Base-by-base conservation (phyloP, 2,329 filamentous ascomycete species). In the Xylaria sp. region DNA sequence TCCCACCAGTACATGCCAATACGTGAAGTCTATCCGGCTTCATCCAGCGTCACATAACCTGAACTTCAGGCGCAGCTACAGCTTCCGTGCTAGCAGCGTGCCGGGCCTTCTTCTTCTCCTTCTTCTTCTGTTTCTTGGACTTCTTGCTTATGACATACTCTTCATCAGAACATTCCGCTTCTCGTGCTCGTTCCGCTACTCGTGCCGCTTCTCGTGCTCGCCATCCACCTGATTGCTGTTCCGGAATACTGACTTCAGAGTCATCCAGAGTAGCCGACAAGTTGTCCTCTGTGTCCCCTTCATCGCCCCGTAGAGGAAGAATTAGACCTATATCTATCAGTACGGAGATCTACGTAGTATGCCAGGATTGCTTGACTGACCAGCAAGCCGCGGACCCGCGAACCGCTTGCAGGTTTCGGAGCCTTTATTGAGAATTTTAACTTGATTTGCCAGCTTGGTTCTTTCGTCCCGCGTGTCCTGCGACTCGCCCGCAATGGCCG, bases 351-450 rank as follows among this genome's bases (percentile, higher is more conserved):
- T 41, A 9, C 3, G 12, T 28, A 44, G 18, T 15, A 1, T 4
- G 28, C 20, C 5, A 28, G 28, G 31, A 52, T 4, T 20, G 31
- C 28, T 57, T 50, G 12, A 65, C 57, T 62, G 2, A 62, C 51
- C 56, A 44, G 18, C 57, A 39, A 69, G 61, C 18, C 66, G 62
- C 18, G 20, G n/a, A 18, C 37, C 57, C 12, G 63, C 57, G 25
- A 69, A 69, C 15, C 62, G 66, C 58, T 51, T 62, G 48, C 68
- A 67, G 9, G 57, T 69, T 15, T 69, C 37, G 28, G 67, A 63
- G 23, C 63, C 63, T 31, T 64, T 67, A 37, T 39, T 60, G 23
- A 66, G 63, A 37, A 60, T 60, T 15, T 56, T 63, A 51, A 69
- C 31, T 41, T 69, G 66, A 9, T 58, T 69, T 15, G 20, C 44